phyloP scores from a whole-genome alignment of 805 yeast species.

The Torulaspora microellipsoides region DNA sequence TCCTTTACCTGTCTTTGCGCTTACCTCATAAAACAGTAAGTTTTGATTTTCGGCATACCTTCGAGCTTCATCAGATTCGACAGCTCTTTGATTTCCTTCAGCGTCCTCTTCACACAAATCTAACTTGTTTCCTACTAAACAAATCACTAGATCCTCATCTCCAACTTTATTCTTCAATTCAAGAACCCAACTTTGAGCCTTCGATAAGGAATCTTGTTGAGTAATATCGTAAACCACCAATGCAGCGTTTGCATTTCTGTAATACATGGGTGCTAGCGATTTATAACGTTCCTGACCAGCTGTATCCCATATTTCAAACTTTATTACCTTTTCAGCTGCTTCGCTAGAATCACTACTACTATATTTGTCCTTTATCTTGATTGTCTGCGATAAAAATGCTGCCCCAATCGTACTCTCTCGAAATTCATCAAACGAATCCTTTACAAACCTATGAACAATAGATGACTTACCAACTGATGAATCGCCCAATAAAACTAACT shows the following conservation, averaged over 20 bases:
- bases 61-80: slow-evolving; percentile 43
- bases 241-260: slow-evolving; percentile 77
- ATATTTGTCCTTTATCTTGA: slow-evolving; percentile 34
- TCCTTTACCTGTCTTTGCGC: slow-evolving; percentile 55
- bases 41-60: slow-evolving; percentile 52
- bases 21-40: slow-evolving; percentile 48
- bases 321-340: slow-evolving; percentile 33
- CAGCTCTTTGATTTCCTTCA: slow-evolving; percentile 46
- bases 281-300: slow-evolving; percentile 93
- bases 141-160: slow-evolving; percentile 65
- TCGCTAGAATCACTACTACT: slow-evolving; percentile 16
- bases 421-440: slow-evolving; percentile 66
- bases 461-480: slow-evolving; percentile 83
- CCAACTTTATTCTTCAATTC: slow-evolving; percentile 84
- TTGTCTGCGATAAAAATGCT: slow-evolving; percentile 84
- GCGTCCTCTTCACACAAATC: slow-evolving; percentile 56
- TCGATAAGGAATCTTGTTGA: slow-evolving; percentile 61
- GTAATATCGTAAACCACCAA: slow-evolving; percentile 83
- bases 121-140: slow-evolving; percentile 80
- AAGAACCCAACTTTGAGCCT: slow-evolving; percentile 87
- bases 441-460: slow-evolving; percentile 74
- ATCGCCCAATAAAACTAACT: slow-evolving; percentile 73
- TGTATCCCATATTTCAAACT: slow-evolving; percentile 84
- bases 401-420: slow-evolving; percentile 98
- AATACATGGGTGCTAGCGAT: slow-evolving; percentile 78